A percentile compares a stretch with the other conserved stretches of the same genome.
phyloP scores from a whole-genome alignment of 2,329 filamentous ascomycete species.

The Scedosporium boydii region DNA sequence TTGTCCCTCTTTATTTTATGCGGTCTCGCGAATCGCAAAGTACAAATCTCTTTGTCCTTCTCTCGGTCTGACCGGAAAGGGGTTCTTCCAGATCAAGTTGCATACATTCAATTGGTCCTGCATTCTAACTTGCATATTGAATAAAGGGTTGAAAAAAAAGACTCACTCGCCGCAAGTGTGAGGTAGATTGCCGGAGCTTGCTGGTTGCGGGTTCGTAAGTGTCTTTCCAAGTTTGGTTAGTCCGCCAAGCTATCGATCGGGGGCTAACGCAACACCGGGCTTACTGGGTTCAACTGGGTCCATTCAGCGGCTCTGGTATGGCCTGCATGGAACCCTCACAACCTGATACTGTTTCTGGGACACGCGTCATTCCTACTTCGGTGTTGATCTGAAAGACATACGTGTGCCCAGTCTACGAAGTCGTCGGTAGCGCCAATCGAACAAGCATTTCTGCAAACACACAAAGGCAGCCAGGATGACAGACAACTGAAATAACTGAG shows the following conservation, averaged over 20 bases:
- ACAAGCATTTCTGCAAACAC: too few relatives aligned
- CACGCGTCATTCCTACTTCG: not conserved
- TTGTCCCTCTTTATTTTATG: too few relatives aligned
- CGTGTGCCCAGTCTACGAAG: not conserved
- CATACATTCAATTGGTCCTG: too few relatives aligned
- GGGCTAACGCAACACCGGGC: not conserved
- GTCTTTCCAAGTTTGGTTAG: not conserved
- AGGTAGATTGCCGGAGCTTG: not conserved
- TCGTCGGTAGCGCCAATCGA: too few relatives aligned
- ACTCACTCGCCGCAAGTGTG: not conserved
- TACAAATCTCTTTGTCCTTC: too few relatives aligned
- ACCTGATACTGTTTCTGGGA: not conserved
- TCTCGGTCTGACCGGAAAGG: too few relatives aligned
- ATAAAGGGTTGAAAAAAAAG: not conserved
- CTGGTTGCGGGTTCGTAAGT: not conserved
- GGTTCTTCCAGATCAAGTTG: too few relatives aligned
- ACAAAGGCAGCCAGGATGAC: too few relatives aligned
- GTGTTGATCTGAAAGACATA: not conserved
- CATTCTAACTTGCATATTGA: too few relatives aligned
- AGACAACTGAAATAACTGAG: too few relatives aligned
- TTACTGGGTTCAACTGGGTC: not conserved
- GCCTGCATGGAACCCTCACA: not conserved
- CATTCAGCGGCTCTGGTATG: not conserved
- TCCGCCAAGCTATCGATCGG: not conserved
- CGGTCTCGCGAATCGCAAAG: too few relatives aligned